These are phyloP conservation scores for Cornus controversa DNA, from an alignment of 148 eudicot species.

Conservation along the genomic window DNA sequence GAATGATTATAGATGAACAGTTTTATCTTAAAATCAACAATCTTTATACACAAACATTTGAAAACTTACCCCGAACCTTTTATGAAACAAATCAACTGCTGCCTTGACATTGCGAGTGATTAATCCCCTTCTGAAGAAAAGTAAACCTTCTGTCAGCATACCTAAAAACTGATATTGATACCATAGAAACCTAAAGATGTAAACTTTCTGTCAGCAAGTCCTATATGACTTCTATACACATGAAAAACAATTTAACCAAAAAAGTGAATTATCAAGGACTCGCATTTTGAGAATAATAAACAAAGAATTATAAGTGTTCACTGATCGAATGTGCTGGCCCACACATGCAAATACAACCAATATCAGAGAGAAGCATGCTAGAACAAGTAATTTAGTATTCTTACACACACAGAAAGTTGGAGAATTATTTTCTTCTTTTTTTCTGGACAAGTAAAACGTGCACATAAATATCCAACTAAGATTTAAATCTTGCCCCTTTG, in stretches of 20 bases:
- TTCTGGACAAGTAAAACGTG: no score
- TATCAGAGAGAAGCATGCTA: not conserved
- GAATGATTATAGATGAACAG: not conserved
- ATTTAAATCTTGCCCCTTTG: no score
- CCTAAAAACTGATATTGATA: not conserved
- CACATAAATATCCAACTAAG: no score
- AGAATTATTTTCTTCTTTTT: no score
- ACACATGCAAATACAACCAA: not conserved
- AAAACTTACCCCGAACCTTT: constrained; percentile 72
- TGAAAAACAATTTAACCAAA: not conserved
- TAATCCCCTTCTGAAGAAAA: constrained; percentile 74
- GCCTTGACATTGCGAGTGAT: constrained; percentile 92
- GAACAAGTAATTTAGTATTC: not conserved
- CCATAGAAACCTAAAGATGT: not conserved
- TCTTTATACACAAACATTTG: not conserved
- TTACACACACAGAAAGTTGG: not conserved
- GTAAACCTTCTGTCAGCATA: constrained; percentile 1
- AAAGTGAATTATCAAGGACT: not conserved
- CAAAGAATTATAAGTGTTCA: not conserved
- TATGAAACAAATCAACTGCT: constrained; percentile 85
- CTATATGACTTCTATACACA: not conserved
- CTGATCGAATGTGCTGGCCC: not conserved
- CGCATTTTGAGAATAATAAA: not conserved
- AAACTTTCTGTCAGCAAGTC: no score
- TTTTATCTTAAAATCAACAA: not conserved